Evolutionary conservation across 78 protist genomes (phyloP), one percentile per base, ranked within the genome.

Genomic region (Guillardia theta): DNA sequence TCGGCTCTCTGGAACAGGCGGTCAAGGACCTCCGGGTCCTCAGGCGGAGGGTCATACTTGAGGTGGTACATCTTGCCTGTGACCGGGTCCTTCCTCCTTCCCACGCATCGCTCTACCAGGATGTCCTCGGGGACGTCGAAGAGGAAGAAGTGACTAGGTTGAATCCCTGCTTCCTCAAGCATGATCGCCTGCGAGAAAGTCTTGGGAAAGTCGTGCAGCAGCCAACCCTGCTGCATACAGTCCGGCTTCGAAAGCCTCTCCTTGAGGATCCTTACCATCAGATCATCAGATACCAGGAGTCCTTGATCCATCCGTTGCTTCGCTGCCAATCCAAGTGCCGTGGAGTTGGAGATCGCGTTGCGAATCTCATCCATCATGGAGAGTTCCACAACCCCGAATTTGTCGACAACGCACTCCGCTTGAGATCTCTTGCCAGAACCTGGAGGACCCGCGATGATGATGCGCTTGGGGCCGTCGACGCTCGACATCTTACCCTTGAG

Each of bases 181-280:
- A 94, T 78, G 9, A 33, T 45, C 21, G 96, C 96, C 80, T 97
- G 96, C 9, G 45, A n/a, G 24, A 47, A 54, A 0, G 95, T 80
- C 33, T 97, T 93, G 9, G 98, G 98, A 93, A 95, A 97, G 19
- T 97, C 98, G 77, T 97, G 97, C 30, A 97, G 96, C 30, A 97
- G 88, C 95, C 95, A 97, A 5, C 98, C 98, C 10, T 62, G 22
- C 77, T n/a, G 5, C 45, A 6, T 0, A 62, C 47, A 47, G 43
- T 97, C 96, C 30, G 18, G 46, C 48, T 46, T 33, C 2, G 39
- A 39, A 24, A 96, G 39, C 43, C 94, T 43, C 12, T 58, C 64
- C 64, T 12, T 24, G 27, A 97, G 92, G 39, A 97, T 30, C 30
- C 2, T 45, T 43, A 76, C 41, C 22, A 97, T n/a, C 9, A 97